These are phyloP conservation scores for Arthrocladium fulminans DNA, from an alignment of 2,329 filamentous ascomycete genomes.

Conservation along the genomic window DNA sequence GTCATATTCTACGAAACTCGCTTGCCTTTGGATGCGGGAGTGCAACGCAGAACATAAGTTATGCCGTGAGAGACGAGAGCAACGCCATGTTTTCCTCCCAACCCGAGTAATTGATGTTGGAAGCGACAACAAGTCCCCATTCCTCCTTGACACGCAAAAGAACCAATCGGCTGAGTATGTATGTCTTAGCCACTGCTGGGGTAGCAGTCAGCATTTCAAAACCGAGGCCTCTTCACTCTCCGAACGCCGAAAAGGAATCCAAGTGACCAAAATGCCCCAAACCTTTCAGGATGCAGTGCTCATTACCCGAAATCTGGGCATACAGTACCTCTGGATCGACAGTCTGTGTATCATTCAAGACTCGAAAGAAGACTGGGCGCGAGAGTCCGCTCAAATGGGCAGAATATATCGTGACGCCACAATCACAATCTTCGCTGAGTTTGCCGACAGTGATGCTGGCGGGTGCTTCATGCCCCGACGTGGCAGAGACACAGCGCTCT, in stretches of 20 bases:
- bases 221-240: background rate
- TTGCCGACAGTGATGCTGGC: background rate
- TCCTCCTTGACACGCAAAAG: background rate
- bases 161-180: background rate
- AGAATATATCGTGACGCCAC: constrained; percentile 9
- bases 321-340: constrained; percentile 21
- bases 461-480: background rate
- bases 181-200: background rate
- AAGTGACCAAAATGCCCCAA: background rate
- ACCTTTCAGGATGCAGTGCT: constrained; percentile 3
- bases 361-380: constrained; percentile 12
- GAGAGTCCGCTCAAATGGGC: constrained; percentile 11
- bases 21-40: background rate
- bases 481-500: background rate
- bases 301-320: constrained; percentile 1
- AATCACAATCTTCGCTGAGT: constrained; percentile 4
- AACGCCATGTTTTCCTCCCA: background rate
- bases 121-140: background rate
- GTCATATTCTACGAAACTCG: background rate
- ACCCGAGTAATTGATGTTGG: background rate
- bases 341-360: constrained; percentile 17
- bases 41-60: background rate
- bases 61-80: background rate
- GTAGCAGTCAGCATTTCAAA: background rate
- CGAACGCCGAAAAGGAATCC: background rate